Percentiles rank a stretch among this genome's conserved stretches.
These are phyloP conservation scores for Botrytis paeoniae DNA, from an alignment of 2,329 filamentous ascomycete species.

Conservation along the genomic window DNA sequence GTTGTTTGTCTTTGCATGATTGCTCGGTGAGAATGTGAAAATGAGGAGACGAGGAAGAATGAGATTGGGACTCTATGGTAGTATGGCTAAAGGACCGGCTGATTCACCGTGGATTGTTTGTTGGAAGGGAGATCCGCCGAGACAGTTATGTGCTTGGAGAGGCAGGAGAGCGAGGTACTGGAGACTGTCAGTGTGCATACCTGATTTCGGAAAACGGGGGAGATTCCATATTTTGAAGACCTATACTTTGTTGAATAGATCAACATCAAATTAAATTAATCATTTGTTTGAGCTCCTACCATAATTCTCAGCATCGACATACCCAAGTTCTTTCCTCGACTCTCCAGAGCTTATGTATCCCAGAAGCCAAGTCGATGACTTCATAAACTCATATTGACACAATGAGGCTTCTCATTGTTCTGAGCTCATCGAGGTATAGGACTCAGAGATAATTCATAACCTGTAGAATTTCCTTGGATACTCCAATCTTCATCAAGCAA, in stretches of 20 bases:
- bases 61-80: conserved; percentile 12
- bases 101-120: conserved; percentile 57
- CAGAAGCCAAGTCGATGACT: conserved; percentile 22
- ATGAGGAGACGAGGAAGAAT: conserved; percentile 13
- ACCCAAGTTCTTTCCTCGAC: conserved; percentile 11
- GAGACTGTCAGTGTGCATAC: neutral
- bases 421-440: neutral
- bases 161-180: conserved; percentile 54
- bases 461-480: neutral
- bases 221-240: neutral
- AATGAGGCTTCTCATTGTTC: neutral
- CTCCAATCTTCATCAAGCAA: neutral
- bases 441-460: neutral
- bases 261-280: neutral
- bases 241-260: neutral
- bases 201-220: neutral
- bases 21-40: conserved; percentile 11
- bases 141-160: conserved; percentile 51
- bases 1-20: conserved; percentile 24
- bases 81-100: conserved; percentile 42
- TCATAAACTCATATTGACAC: neutral
- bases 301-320: neutral
- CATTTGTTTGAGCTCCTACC: neutral
- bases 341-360: conserved; percentile 21
- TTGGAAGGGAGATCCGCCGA: conserved; percentile 54